A percentile compares a stretch with the other conserved stretches of the same genome.
These are phyloP conservation scores for Pleurotus giganteus DNA, from an alignment of 768 basidiomycete genomes.

Conservation along the genomic window DNA sequence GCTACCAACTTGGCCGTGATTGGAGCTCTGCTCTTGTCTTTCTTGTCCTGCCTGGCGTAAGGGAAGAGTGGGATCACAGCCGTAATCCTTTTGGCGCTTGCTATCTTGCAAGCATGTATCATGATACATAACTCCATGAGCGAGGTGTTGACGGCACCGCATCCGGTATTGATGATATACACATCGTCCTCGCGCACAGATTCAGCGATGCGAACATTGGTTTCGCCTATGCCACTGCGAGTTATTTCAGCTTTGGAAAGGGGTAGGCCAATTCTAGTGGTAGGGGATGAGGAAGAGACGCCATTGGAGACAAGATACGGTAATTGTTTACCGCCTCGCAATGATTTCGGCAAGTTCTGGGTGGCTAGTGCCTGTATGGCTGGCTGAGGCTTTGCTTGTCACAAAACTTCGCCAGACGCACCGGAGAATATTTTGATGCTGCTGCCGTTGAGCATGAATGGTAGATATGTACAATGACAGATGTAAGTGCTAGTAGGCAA, in stretches of 20 bases:
- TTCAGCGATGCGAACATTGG: constrained; percentile 87
- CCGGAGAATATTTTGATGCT: constrained; percentile 60
- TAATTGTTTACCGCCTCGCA: constrained; percentile 70
- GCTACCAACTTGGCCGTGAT: constrained; percentile 98
- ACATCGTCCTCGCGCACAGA: constrained; percentile 98
- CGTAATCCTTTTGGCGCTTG: constrained; percentile 96
- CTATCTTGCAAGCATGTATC: constrained; percentile 99
- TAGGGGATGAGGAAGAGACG: constrained; percentile 15
- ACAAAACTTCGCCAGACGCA: constrained; percentile 20
- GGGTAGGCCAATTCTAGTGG: constrained; percentile 79
- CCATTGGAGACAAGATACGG: constrained; percentile 22
- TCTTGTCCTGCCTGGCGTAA: constrained; percentile 97
- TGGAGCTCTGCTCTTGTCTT: constrained; percentile 97
- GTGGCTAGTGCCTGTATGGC: constrained; percentile 80
- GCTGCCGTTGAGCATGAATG: constrained; percentile 50
- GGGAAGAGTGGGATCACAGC: constrained; percentile 98
- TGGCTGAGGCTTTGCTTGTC: constrained; percentile 10
- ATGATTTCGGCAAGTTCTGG: constrained; percentile 94
- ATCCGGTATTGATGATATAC: constrained; percentile 95
- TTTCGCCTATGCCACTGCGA: constrained; percentile 89
- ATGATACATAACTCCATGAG: constrained; percentile 99
- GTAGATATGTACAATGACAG: constrained; percentile 1
- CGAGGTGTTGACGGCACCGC: constrained; percentile 83
- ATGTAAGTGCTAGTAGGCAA: constrained; percentile 5
- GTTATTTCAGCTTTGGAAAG: constrained; percentile 87